Evolutionary conservation across 2,329 filamentous ascomycete genomes (phyloP).

Genomic region (Aspergillus sp.): DNA sequence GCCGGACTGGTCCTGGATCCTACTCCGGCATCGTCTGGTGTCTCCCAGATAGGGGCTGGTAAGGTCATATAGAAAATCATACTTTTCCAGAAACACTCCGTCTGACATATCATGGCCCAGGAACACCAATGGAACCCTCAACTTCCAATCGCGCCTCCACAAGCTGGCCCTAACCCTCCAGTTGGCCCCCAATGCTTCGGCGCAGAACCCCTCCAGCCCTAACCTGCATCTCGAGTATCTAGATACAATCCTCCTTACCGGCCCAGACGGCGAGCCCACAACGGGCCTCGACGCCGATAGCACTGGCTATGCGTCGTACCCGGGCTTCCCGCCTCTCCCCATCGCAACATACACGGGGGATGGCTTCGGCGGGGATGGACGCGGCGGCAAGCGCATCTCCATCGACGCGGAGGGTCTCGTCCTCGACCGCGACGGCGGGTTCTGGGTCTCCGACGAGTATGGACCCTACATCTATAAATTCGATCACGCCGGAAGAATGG

Average conservation of each 20-base stretch:
- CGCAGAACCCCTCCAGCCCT: slow-evolving; percentile 52
- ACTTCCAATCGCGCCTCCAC: slow-evolving; percentile 66
- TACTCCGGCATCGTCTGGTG: slow-evolving; percentile 64
- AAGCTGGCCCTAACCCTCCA: slow-evolving; percentile 62
- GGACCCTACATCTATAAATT: slow-evolving; percentile 70
- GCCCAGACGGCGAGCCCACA: slow-evolving; percentile 59
- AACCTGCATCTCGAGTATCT: slow-evolving; percentile 63
- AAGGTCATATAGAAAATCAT: slow-evolving; percentile 3
- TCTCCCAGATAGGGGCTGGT: slow-evolving; percentile 68
- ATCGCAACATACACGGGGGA: slow-evolving; percentile 63
- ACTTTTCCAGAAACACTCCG: background rate
- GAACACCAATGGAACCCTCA: slow-evolving; percentile 70
- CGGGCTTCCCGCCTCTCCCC: slow-evolving; percentile 62
- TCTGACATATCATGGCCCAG: slow-evolving; percentile 19
- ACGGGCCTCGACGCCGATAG: slow-evolving; percentile 64
- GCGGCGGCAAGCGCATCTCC: slow-evolving; percentile 58
- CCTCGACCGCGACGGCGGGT: slow-evolving; percentile 57
- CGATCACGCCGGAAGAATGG: slow-evolving; percentile 55
- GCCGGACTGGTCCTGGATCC: slow-evolving; percentile 45
- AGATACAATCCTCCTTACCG: slow-evolving; percentile 63
- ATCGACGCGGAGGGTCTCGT: slow-evolving; percentile 67
- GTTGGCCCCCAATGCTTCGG: slow-evolving; percentile 51
- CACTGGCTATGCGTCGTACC: slow-evolving; percentile 52
- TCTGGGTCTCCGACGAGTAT: slow-evolving; percentile 71
- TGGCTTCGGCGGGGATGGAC: slow-evolving; percentile 62